Percentiles rank a stretch among this genome's conserved stretches.
Conservation (phyloP, 1,284 basidiomycete species). For the Puccinia coronata region DNA sequence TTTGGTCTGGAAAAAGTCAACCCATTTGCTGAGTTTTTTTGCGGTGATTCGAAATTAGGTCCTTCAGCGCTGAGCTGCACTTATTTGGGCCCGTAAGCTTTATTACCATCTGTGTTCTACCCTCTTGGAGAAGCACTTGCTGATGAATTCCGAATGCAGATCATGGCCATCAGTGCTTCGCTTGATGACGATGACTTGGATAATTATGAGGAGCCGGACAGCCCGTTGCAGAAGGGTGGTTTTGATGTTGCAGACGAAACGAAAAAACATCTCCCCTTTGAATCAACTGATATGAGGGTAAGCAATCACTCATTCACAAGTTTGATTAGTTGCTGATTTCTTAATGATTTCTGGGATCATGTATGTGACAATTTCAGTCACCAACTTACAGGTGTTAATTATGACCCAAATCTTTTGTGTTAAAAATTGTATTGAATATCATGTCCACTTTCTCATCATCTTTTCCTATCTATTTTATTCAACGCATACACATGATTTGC, state of each 20-base stretch:
- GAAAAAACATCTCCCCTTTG: not conserved
- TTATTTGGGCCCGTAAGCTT: conserved; percentile 30
- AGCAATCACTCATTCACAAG: not conserved
- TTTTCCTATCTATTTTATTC: too few species aligned
- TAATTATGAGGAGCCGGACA: not conserved
- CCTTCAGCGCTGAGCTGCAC: conserved; percentile 26
- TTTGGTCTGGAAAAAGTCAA: not conserved
- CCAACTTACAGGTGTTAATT: too few species aligned
- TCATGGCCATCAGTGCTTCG: conserved; percentile 20
- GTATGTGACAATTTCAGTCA: too few species aligned
- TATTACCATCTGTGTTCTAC: not conserved
- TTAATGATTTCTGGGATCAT: too few species aligned
- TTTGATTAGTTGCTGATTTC: too few species aligned
- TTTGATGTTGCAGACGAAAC: not conserved
- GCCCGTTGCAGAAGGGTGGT: not conserved
- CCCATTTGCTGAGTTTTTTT: not conserved
- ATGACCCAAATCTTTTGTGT: too few species aligned
- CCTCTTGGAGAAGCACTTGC: not conserved
- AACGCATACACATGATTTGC: too few species aligned
- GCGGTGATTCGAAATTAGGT: conserved; percentile 5
- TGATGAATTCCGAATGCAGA: not conserved
- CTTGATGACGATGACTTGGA: conserved; percentile 4
- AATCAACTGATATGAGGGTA: not conserved
- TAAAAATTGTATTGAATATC: too few species aligned
- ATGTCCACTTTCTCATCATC: too few species aligned